These are phyloP conservation scores for Salix arbutifolia DNA, from an alignment of 345 rosid species.

Conservation along the genomic window DNA sequence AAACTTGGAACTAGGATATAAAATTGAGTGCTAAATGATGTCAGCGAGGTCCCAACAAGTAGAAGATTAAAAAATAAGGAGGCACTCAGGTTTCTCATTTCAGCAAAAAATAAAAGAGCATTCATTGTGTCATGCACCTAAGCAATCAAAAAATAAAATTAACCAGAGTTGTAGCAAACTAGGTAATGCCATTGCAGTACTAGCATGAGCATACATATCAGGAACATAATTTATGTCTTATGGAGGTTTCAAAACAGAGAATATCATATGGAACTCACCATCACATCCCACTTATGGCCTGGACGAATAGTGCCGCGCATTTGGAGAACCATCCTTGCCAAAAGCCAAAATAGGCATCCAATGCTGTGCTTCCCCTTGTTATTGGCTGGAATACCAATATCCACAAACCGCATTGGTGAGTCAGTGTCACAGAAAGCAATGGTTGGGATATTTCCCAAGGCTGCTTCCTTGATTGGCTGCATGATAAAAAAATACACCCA, in stretches of 20 bases:
- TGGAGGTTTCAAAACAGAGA: not conserved
- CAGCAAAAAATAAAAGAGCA: not conserved
- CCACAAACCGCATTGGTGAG: slow-evolving; percentile 88
- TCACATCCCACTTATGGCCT: slow-evolving; percentile 38
- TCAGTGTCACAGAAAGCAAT: slow-evolving; percentile 96
- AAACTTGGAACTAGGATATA: not conserved
- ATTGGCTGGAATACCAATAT: slow-evolving; percentile 91
- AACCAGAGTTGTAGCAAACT: no score
- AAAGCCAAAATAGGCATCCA: slow-evolving; percentile 90
- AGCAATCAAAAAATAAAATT: no score
- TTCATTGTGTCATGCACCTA: no score
- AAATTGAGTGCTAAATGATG: not conserved
- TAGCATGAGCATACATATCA: not conserved
- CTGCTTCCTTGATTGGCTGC: slow-evolving; percentile 96
- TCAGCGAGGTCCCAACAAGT: not conserved
- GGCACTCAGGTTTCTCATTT: not conserved
- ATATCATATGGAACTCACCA: slow-evolving; percentile 7
- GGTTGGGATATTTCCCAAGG: slow-evolving; percentile 91
- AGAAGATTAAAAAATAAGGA: not conserved
- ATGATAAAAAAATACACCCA: not conserved
- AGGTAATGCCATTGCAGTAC: no score
- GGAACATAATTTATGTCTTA: not conserved
- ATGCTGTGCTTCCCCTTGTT: slow-evolving; percentile 98
- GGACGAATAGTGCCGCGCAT: slow-evolving; percentile 89
- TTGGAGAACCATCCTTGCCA: slow-evolving; percentile 93